phyloP scores from a whole-genome alignment of 768 basidiomycete genomes.

The Boletus pseudopeckii region DNA sequence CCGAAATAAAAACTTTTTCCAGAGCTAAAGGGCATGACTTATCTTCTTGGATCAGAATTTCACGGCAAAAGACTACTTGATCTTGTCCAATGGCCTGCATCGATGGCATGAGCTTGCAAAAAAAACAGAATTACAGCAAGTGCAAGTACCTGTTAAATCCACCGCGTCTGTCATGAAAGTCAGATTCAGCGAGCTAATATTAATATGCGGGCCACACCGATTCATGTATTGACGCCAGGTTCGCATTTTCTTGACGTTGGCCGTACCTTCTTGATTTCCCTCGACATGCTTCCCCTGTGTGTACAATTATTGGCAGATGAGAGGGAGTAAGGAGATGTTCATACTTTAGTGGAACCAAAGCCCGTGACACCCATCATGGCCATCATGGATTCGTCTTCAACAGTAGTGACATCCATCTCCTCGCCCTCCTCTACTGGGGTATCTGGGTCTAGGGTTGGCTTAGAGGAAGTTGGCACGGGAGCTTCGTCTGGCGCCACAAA shows the following conservation, averaged over 20 bases:
- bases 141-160: slow-evolving; percentile 73
- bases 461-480: slow-evolving; percentile 12
- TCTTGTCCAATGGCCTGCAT: slow-evolving; percentile 86
- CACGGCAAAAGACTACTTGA: slow-evolving; percentile 54
- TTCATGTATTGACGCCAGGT: slow-evolving; percentile 99
- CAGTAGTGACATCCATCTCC: slow-evolving; percentile 51
- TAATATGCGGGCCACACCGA: slow-evolving; percentile 44
- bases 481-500: slow-evolving; percentile 2
- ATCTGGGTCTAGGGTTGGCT: slow-evolving; percentile 41
- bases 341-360: slow-evolving; percentile 88
- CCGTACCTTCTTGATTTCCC: slow-evolving; percentile 76
- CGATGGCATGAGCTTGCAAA: slow-evolving; percentile 15
- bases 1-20: slow-evolving; percentile 10
- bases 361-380: slow-evolving; percentile 85
- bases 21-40: slow-evolving; percentile 14
- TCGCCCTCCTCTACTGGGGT: slow-evolving; percentile 47
- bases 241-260: slow-evolving; percentile 71
- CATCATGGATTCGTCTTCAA: slow-evolving; percentile 81
- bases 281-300: slow-evolving; percentile 71
- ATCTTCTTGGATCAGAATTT: slow-evolving; percentile 5
- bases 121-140: not conserved
- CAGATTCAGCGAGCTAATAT: slow-evolving; percentile 5
- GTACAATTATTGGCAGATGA: not conserved
- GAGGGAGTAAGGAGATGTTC: not conserved
- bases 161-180: slow-evolving; percentile 54